Conservation (phyloP, 331 rosid genomes). For the Pyrus hybrid region DNA sequence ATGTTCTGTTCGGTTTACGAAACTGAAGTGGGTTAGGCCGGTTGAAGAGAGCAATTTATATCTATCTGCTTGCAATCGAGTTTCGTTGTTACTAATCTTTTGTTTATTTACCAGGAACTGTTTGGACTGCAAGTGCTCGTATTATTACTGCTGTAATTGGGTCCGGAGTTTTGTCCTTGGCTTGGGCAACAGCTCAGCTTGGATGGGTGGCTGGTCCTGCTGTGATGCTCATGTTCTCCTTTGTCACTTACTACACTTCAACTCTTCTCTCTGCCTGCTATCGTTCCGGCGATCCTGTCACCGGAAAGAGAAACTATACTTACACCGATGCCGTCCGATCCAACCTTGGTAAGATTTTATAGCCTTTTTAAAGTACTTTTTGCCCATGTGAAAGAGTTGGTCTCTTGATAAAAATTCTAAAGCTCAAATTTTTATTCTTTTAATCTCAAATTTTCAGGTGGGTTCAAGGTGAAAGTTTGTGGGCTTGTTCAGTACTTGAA, state of each 20-base stretch:
- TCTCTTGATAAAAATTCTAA: no score
- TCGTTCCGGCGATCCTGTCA: conserved; percentile 51
- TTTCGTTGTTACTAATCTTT: no score
- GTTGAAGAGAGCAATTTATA: no score
- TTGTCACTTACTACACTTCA: conserved; percentile 70
- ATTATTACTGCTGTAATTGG: conserved; percentile 88
- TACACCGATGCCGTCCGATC: conserved; percentile 68
- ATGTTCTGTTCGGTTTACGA: not conserved
- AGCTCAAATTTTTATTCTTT: no score
- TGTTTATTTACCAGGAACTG: conserved; percentile 32
- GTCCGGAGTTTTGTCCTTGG: conserved; percentile 74
- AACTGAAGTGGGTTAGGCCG: no score
- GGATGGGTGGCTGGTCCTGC: conserved; percentile 91
- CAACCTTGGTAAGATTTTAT: conserved; percentile 44
- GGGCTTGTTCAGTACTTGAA: no score
- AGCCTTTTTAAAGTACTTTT: not conserved
- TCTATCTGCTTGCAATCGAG: no score
- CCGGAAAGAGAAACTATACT: conserved; percentile 80
- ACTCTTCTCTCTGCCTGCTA: conserved; percentile 67
- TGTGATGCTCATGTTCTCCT: conserved; percentile 60
- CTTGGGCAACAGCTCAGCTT: conserved; percentile 87
- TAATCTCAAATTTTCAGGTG: no score
- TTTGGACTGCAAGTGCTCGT: conserved; percentile 82
- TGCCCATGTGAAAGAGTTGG: not conserved
- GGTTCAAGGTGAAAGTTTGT: no score